Base-by-base conservation (phyloP, 2,329 filamentous ascomycete genomes). In the Pseudopithomyces maydicus region DNA sequence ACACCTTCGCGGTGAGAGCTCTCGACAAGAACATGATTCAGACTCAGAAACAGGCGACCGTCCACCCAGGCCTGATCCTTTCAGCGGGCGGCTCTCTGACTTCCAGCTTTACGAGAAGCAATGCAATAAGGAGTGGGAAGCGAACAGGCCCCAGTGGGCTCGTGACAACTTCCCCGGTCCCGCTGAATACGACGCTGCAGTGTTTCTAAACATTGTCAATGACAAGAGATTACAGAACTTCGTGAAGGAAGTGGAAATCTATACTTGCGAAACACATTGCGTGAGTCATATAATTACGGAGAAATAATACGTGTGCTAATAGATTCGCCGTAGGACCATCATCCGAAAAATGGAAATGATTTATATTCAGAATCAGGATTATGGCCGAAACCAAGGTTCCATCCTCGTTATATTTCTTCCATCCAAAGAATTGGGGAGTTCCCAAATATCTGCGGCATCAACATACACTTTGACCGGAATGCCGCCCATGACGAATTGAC, bases 241-340 rank as follows among this genome's bases (percentile, higher is more conserved):
- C 6, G 53, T 56, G 6, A 50, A 50, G 32, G 41, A 56, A 43
- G 54, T 56, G 8, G 14, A 43, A 3, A 22, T 56, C n/a, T 56
- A 59, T 35, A 53, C 49, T 14, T 59, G 54, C 45, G 33, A 59
- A 11, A 26, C 53, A 26, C 35, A 59, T 19, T 56, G 53, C 23
- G 57, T 59, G 42, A 35, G 54, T n/a, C n/a, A 29, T 1, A 39
- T 2, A 32, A 46, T 26, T 19, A 2, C 36, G 8, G n/a, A 26
- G 43, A 23, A 12, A 14, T 17, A 19, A 15, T 10, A 15, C 2
- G 42, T 32, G 17, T 23, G 41, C 14, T 47, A 20, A 42, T 12
- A 2, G 4, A 19, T 50, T 22, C 17, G n/a, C 2, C 22, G 20
- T 2, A 46, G 26, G 50, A 38, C 19, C 49, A 52, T 19, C 36